These are phyloP conservation scores for Pseudogymnoascus sp. DNA, from an alignment of 2,329 filamentous ascomycete genomes.

Conservation along the genomic window DNA sequence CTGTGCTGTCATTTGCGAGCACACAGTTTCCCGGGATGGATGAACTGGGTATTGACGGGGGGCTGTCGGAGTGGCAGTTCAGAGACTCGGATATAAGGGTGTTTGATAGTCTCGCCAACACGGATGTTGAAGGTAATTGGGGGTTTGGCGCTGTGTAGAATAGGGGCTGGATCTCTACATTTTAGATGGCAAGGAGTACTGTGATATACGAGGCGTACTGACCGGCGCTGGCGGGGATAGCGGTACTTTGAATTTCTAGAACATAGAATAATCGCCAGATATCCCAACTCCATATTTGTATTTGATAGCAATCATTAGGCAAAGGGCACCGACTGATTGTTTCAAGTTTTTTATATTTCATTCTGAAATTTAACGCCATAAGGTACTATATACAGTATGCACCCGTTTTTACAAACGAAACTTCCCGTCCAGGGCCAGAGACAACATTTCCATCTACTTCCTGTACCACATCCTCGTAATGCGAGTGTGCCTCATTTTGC, in stretches of 20 bases:
- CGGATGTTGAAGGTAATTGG: slow-evolving; percentile 28
- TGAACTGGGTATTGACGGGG: slow-evolving; percentile 14
- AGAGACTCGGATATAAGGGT: slow-evolving; percentile 24
- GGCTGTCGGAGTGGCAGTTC: slow-evolving; percentile 14
- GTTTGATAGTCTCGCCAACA: slow-evolving; percentile 27
- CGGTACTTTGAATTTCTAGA: neutral
- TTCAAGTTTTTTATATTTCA: slow-evolving; percentile 1
- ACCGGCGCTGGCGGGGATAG: too few relatives aligned
- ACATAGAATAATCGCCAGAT: neutral
- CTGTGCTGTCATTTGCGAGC: slow-evolving; percentile 22
- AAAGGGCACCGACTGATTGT: neutral
- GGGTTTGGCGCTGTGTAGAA: slow-evolving; percentile 15
- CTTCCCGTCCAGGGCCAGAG: neutral
- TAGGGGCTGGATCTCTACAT: neutral
- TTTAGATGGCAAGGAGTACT: neutral
- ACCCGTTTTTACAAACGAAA: slow-evolving; percentile 10
- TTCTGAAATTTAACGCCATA: neutral
- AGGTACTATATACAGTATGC: slow-evolving; percentile 9
- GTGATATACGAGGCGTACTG: neutral
- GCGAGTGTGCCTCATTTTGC: slow-evolving; percentile 46
- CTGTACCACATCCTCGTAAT: slow-evolving; percentile 50
- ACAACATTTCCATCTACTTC: slow-evolving; percentile 31
- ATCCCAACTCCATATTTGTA: neutral
- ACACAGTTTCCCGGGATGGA: slow-evolving; percentile 11
- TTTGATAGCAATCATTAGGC: neutral